Evolutionary conservation across 2,329 filamentous ascomycete species (phyloP).

Genomic region (Venturia oleaginea): DNA sequence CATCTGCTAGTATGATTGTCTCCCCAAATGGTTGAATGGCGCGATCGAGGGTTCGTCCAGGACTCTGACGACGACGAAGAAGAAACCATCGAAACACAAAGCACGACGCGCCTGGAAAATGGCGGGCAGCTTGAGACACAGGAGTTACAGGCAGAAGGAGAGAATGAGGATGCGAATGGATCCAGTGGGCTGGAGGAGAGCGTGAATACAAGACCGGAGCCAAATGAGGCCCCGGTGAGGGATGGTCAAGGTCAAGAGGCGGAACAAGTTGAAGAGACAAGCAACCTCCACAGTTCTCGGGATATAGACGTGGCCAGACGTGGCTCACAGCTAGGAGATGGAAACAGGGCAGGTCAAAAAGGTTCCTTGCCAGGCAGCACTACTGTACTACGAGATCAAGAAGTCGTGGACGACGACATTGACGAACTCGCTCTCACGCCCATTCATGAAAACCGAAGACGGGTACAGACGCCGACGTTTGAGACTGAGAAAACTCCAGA

Average conservation of each 20-base stretch:
- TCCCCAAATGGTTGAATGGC: slow-evolving; percentile 40
- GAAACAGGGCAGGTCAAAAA: background rate
- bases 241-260: background rate
- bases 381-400: background rate
- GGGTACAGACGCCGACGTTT: background rate
- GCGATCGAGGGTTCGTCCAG: slow-evolving; percentile 39
- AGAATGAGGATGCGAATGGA: background rate
- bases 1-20: slow-evolving; percentile 17
- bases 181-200: background rate
- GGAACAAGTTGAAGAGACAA: background rate
- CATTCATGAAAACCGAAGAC: background rate
- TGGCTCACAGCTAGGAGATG: background rate
- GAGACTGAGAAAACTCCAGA: background rate
- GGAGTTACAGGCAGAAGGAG: background rate
- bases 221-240: background rate
- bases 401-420: background rate
- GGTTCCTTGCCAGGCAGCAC: background rate
- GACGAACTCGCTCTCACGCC: background rate
- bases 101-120: slow-evolving; percentile 14
- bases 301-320: background rate
- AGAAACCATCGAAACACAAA: slow-evolving; percentile 14
- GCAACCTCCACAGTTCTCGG: background rate
- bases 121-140: background rate
- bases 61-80: slow-evolving; percentile 40
- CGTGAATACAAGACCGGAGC: background rate